Conservation (phyloP, 1,284 basidiomycete species). For the Earliella scabrosa region DNA sequence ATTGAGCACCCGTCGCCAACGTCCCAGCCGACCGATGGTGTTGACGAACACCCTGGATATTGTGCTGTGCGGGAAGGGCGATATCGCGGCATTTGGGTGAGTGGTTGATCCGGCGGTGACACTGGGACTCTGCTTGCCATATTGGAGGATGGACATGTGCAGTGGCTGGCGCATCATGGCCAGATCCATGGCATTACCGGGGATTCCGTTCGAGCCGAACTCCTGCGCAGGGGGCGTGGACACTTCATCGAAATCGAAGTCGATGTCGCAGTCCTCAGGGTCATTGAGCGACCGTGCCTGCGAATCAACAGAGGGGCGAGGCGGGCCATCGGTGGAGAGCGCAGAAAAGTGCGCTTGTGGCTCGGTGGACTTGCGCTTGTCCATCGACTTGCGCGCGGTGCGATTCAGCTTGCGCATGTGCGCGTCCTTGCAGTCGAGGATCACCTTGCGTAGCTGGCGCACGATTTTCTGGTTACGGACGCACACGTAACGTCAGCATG, state of each 20-base stretch:
- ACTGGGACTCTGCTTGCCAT: slow-evolving; percentile 44
- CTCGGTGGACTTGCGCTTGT: slow-evolving; percentile 19
- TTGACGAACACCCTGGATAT: slow-evolving; percentile 80
- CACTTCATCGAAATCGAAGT: slow-evolving; percentile 63
- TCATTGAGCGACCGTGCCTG: slow-evolving; percentile 37
- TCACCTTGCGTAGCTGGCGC: slow-evolving; percentile 79
- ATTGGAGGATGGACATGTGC: slow-evolving; percentile 45
- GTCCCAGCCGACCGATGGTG: slow-evolving; percentile 78
- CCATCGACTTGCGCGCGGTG: slow-evolving; percentile 21
- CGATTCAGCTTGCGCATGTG: slow-evolving; percentile 49
- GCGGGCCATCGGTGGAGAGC: slow-evolving; percentile 32
- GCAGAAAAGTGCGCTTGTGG: slow-evolving; percentile 26
- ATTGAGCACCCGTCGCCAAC: slow-evolving; percentile 81
- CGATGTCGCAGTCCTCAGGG: slow-evolving; percentile 71
- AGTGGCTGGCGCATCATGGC: slow-evolving; percentile 46
- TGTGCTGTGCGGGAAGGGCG: slow-evolving; percentile 64
- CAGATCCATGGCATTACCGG: slow-evolving; percentile 30
- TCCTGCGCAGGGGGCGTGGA: slow-evolving; percentile 12
- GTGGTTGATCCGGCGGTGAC: slow-evolving; percentile 23
- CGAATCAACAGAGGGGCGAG: slow-evolving; percentile 39
- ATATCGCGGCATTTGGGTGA: slow-evolving; percentile 45
- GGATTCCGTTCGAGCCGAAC: slow-evolving; percentile 18
- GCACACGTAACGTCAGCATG: background rate
- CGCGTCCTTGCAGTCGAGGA: slow-evolving; percentile 74
- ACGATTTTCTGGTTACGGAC: slow-evolving; percentile 64